These are phyloP conservation scores for Coleophoma eucalyptorum DNA, from an alignment of 2,329 filamentous ascomycete genomes.

Conservation along the genomic window DNA sequence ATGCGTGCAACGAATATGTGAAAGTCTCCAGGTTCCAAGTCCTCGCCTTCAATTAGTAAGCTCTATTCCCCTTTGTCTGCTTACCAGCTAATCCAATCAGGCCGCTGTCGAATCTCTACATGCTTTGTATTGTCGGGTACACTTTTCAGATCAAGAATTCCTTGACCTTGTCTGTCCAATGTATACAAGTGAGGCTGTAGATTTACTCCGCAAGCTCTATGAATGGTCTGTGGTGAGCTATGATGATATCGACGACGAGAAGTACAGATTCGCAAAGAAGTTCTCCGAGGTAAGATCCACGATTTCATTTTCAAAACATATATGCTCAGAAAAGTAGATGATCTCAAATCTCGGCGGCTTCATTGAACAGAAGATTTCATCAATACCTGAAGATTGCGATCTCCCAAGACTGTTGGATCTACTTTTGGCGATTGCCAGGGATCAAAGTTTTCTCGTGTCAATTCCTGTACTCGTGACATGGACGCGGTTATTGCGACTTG, in stretches of 20 bases:
- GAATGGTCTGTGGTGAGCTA: constrained; percentile 77
- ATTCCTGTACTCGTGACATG: constrained; percentile 90
- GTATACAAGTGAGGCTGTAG: constrained; percentile 68
- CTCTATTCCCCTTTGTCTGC: constrained; percentile 1
- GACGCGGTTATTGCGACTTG: constrained; percentile 75
- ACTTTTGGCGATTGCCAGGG: constrained; percentile 73
- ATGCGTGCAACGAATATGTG: constrained; percentile 67
- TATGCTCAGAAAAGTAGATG: constrained; percentile 48
- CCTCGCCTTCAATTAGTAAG: constrained; percentile 71
- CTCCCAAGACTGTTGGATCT: constrained; percentile 75
- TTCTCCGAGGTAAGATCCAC: constrained; percentile 70
- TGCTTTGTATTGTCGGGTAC: constrained; percentile 71
- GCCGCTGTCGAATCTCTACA: constrained; percentile 81
- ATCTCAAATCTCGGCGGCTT: constrained; percentile 82
- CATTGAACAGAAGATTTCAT: constrained; percentile 70
- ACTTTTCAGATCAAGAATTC: constrained; percentile 76
- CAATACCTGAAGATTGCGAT: constrained; percentile 62
- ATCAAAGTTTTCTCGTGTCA: constrained; percentile 85
- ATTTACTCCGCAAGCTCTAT: constrained; percentile 69
- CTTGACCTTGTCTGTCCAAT: constrained; percentile 73
- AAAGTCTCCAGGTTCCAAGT: constrained; percentile 65
- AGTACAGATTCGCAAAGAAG: constrained; percentile 90
- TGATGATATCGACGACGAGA: constrained; percentile 83
- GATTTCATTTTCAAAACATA: background rate
- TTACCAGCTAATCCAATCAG: constrained; percentile 35